phyloP scores from a whole-genome alignment of 441 rosid species.

The Viola pubescens region DNA sequence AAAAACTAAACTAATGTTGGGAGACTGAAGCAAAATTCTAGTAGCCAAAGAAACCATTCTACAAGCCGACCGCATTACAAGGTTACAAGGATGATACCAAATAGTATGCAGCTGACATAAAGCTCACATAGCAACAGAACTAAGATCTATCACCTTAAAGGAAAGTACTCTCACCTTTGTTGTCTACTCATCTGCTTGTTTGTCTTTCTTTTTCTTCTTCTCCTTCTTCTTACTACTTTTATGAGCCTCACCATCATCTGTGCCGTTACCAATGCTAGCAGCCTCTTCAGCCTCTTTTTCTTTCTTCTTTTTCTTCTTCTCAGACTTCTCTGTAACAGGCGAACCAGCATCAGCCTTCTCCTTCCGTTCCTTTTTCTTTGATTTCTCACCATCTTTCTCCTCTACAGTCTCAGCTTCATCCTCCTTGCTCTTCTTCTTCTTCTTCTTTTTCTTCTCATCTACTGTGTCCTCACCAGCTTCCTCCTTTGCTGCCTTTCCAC shows the following conservation, averaged over 20 bases:
- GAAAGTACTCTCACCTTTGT: background rate
- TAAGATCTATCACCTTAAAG: background rate
- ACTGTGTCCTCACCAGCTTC: slow-evolving; percentile 14
- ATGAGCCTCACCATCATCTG: slow-evolving; percentile 26
- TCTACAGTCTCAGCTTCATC: slow-evolving; percentile 29
- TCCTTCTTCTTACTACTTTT: slow-evolving; percentile 54
- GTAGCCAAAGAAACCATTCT: slow-evolving; percentile 17
- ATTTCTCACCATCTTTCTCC: slow-evolving; percentile 13
- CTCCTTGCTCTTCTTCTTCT: slow-evolving; percentile 47
- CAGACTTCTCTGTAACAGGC: slow-evolving; percentile 26
- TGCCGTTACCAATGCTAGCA: slow-evolving; percentile 23
- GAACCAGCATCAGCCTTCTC: slow-evolving; percentile 11
- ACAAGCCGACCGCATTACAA: slow-evolving; percentile 13
- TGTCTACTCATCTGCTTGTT: slow-evolving; percentile 30
- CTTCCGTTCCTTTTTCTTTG: slow-evolving; percentile 21
- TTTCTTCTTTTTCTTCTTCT: slow-evolving; percentile 57
- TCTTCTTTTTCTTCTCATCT: slow-evolving; percentile 24
- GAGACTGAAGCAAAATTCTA: slow-evolving; percentile 2
- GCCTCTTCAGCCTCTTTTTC: slow-evolving; percentile 39
- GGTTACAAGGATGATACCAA: slow-evolving; percentile 14
- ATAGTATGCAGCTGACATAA: slow-evolving; percentile 5
- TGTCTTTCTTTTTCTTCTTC: slow-evolving; percentile 46
- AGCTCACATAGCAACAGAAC: slow-evolving; percentile 7
- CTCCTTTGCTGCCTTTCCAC: slow-evolving; percentile 15
- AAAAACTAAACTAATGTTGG: no score